Evolutionary conservation across 1,284 basidiomycete species (phyloP).

Genomic region (Leccinum subrobustum): DNA sequence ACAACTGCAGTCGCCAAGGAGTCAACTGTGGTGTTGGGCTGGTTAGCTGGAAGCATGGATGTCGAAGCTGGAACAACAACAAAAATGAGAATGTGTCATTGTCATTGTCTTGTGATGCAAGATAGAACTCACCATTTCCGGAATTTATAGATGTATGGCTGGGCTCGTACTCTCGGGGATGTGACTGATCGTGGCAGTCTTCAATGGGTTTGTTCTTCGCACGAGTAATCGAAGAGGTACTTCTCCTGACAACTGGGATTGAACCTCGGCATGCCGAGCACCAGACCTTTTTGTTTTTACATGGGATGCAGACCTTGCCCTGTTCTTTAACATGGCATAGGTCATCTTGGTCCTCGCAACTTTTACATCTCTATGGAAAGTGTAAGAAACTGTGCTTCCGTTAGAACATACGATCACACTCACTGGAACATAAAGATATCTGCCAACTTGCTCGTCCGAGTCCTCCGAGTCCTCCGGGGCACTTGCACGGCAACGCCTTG

Average conservation of each 20-base stretch:
- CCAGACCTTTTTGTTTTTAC: neutral
- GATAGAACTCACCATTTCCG: neutral
- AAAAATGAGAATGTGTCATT: neutral
- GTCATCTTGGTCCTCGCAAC: neutral
- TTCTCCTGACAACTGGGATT: neutral
- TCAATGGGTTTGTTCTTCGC: too few species aligned
- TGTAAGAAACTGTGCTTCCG: neutral
- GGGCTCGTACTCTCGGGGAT: too few species aligned
- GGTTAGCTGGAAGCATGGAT: too few species aligned
- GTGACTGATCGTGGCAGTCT: too few species aligned
- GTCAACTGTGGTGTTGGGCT: too few species aligned
- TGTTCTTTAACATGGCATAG: neutral
- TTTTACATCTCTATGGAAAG: neutral
- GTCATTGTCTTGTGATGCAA: neutral
- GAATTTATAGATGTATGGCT: too few species aligned
- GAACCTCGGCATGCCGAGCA: conserved; percentile 3
- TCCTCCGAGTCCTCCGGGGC: neutral
- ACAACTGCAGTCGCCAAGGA: too few species aligned
- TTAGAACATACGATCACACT: neutral
- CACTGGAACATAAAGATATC: neutral
- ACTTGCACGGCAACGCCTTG: neutral
- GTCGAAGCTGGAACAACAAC: neutral
- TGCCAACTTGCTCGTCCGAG: neutral
- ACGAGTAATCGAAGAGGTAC: neutral
- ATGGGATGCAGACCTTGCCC: neutral